These are phyloP conservation scores for Lodderomyces margitis DNA, from an alignment of 1,139 yeast genomes.

Conservation along the genomic window DNA sequence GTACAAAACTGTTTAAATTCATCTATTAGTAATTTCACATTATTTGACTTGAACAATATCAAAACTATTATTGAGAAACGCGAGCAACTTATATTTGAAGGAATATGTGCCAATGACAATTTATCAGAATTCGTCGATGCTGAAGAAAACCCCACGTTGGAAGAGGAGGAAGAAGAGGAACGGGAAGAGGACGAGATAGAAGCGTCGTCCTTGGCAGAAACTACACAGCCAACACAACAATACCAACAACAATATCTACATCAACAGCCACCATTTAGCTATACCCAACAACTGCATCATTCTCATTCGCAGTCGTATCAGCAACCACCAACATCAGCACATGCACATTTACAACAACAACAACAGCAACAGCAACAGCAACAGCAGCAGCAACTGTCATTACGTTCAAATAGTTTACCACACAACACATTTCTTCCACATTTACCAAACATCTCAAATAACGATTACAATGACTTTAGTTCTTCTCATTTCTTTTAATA, in stretches of 20 bases:
- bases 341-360: constrained; percentile 1
- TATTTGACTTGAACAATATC: constrained; percentile 15
- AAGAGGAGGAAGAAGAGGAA: constrained; percentile 12
- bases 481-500: constrained; percentile 12
- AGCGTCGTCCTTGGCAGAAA: constrained; percentile 2
- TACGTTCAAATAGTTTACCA: constrained; percentile 2
- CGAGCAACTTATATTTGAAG: constrained; percentile 16
- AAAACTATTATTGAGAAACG: constrained; percentile 13
- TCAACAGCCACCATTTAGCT: constrained; percentile 2
- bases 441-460: constrained; percentile 6
- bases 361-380: constrained; percentile 1
- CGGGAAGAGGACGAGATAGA: constrained; percentile 6
- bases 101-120: constrained; percentile 17
- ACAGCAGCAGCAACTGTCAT: background rate
- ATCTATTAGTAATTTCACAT: constrained; percentile 14
- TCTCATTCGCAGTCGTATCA: constrained; percentile 1
- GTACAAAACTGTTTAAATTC: constrained; percentile 11
- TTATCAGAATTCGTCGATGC: constrained; percentile 15
- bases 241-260: constrained; percentile 4
- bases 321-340: constrained; percentile 4
- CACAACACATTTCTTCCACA: constrained; percentile 7
- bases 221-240: constrained; percentile 1
- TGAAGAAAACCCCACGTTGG: constrained; percentile 12
- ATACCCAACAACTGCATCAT: background rate
- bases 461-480: constrained; percentile 10